Percentiles rank a stretch among this genome's conserved stretches.
phyloP scores from a whole-genome alignment of 1,284 basidiomycete species.

The Trichosporon sp. region DNA sequence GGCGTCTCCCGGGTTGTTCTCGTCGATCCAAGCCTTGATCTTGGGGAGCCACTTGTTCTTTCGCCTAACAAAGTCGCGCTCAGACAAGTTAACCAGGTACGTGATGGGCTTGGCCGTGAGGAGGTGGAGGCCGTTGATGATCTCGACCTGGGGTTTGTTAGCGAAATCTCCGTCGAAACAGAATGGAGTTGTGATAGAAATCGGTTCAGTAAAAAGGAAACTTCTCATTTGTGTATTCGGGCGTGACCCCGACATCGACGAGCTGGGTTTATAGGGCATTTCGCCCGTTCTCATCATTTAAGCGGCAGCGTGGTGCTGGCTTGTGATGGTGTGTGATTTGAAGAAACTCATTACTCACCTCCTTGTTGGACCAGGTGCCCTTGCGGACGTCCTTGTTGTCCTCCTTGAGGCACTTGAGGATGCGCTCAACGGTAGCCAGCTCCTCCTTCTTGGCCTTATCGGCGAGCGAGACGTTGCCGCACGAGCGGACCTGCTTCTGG shows the following conservation, averaged over 20 bases:
- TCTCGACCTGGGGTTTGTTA: constrained; percentile 66
- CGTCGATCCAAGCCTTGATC: constrained; percentile 98
- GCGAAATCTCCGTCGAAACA: constrained; percentile 7
- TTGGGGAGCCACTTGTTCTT: constrained; percentile 99
- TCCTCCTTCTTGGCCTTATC: constrained; percentile 97
- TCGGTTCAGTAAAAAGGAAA: constrained; percentile 18
- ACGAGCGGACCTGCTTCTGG: constrained; percentile 57
- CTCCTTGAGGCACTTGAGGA: constrained; percentile 70
- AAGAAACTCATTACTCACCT: constrained; percentile 58
- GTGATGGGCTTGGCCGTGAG: constrained; percentile 97
- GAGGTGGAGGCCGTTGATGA: constrained; percentile 85
- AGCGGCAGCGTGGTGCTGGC: no score
- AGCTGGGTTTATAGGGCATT: constrained; percentile 68
- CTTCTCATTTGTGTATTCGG: constrained; percentile 57
- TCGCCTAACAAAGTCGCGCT: constrained; percentile 90
- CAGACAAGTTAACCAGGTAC: constrained; percentile 96
- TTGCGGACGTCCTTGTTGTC: constrained; percentile 92
- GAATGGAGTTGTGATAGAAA: constrained; percentile 1
- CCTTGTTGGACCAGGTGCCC: constrained; percentile 91
- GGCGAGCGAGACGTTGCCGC: constrained; percentile 75
- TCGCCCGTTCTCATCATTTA: constrained; percentile 70
- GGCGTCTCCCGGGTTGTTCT: constrained; percentile 90
- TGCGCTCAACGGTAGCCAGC: constrained; percentile 79
- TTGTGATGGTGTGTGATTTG: background rate
- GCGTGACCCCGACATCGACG: constrained; percentile 66